phyloP scores from a whole-genome alignment of 306 rosid genomes.

The Malus fusca region DNA sequence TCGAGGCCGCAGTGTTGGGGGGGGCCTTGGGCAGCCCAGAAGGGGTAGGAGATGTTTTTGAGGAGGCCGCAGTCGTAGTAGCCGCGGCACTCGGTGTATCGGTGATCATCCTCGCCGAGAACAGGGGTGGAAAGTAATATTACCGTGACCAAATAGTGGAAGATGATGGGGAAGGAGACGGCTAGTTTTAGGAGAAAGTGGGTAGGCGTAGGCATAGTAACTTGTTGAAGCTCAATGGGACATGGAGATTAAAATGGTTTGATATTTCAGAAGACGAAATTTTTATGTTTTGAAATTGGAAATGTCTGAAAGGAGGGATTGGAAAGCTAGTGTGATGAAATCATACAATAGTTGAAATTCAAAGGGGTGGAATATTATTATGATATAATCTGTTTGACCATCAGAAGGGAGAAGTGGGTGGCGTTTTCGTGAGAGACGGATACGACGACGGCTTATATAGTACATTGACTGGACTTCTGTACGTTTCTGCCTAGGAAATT shows the following conservation, averaged over 20 bases:
- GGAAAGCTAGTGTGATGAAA: neutral
- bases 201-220: neutral
- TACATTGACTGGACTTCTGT: neutral
- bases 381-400: neutral
- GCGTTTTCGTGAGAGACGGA: neutral
- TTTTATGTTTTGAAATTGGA: neutral
- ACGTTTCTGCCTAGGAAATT: neutral
- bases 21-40: constrained; percentile 13
- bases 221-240: neutral
- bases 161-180: neutral
- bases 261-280: neutral
- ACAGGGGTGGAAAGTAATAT: neutral
- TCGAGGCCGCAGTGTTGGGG: neutral
- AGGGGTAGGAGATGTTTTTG: constrained; percentile 19
- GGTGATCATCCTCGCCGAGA: neutral
- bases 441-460: neutral
- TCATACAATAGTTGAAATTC: neutral
- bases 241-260: neutral
- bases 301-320: neutral
- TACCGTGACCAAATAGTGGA: neutral
- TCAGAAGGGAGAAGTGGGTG: neutral
- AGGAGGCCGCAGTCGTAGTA: constrained; percentile 21
- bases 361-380: neutral
- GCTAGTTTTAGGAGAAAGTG: neutral
- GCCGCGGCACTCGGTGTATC: neutral